These are phyloP conservation scores for Kuraishia cidri DNA, from an alignment of 805 yeast species.

Conservation along the genomic window DNA sequence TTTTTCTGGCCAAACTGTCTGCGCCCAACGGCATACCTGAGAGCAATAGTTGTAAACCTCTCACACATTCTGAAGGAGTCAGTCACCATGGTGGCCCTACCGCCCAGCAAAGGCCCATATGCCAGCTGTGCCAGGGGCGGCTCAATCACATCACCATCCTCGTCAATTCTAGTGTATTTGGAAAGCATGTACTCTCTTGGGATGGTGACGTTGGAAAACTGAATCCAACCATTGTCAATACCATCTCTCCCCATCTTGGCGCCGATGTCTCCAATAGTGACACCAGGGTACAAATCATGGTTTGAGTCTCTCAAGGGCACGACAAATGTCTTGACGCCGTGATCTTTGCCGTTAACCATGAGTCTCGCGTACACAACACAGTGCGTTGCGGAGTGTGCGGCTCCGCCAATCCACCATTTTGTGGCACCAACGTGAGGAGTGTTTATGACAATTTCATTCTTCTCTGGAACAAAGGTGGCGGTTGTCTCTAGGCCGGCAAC, in stretches of 20 bases:
- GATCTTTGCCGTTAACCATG: constrained; percentile 72
- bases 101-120: constrained; percentile 79
- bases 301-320: constrained; percentile 79
- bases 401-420: constrained; percentile 99
- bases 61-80: constrained; percentile 80
- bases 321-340: constrained; percentile 88
- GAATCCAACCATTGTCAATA: constrained; percentile 96
- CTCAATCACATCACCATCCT: constrained; percentile 58
- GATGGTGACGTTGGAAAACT: constrained; percentile 72
- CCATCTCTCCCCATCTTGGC: constrained; percentile 95
- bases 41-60: constrained; percentile 74
- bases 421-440: constrained; percentile 93
- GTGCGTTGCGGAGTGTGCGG: constrained; percentile 91
- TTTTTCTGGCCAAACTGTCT: constrained; percentile 63
- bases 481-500: constrained; percentile 93
- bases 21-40: constrained; percentile 84
- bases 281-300: constrained; percentile 71
- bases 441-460: constrained; percentile 64
- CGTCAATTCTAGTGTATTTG: constrained; percentile 65
- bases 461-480: constrained; percentile 62
- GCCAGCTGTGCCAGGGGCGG: constrained; percentile 87
- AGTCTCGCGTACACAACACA: constrained; percentile 79
- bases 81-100: constrained; percentile 83
- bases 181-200: constrained; percentile 80
- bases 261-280: constrained; percentile 86